Conservation (phyloP, 2,329 filamentous ascomycete species). For the Exutisphaerella laricina region DNA sequence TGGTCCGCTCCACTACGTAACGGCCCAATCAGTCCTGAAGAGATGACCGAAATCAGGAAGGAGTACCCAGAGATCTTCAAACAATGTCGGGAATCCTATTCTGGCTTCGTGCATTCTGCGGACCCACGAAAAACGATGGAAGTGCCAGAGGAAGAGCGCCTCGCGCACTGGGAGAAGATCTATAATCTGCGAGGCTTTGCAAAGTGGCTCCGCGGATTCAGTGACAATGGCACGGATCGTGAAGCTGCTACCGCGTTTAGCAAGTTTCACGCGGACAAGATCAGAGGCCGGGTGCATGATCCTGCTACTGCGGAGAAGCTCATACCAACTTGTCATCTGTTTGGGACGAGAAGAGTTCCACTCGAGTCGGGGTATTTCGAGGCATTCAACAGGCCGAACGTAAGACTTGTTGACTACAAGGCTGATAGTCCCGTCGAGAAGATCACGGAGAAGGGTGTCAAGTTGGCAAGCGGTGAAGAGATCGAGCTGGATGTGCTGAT, state of each 20-base stretch:
- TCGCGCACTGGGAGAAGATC: conserved; percentile 38
- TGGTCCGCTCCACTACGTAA: conserved; percentile 28
- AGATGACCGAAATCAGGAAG: conserved; percentile 23
- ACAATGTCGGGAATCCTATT: conserved; percentile 35
- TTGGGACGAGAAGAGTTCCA: conserved; percentile 16
- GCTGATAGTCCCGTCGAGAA: conserved; percentile 40
- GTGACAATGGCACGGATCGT: conserved; percentile 30
- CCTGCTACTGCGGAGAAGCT: conserved; percentile 7
- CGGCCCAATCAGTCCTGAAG: conserved; percentile 23
- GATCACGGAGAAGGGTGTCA: conserved; percentile 39
- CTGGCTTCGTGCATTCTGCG: conserved; percentile 30
- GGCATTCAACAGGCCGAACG: conserved; percentile 41
- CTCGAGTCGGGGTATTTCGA: conserved; percentile 49
- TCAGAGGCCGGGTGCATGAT: conserved; percentile 2
- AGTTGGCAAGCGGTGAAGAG: conserved; percentile 31
- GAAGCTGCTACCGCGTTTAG: conserved; percentile 1
- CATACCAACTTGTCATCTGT: conserved; percentile 6
- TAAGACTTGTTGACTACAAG: conserved; percentile 42
- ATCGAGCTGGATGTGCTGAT: conserved; percentile 36
- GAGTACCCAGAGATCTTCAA: conserved; percentile 27
- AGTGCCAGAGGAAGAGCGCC: conserved; percentile 36
- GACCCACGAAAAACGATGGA: conserved; percentile 43
- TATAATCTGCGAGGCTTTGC: conserved; percentile 35
- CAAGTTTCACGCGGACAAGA: conserved; percentile 5
- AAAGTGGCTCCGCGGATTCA: conserved; percentile 37